These are phyloP conservation scores for Ogataea dorogensis DNA, from an alignment of 805 yeast genomes.

Conservation along the genomic window DNA sequence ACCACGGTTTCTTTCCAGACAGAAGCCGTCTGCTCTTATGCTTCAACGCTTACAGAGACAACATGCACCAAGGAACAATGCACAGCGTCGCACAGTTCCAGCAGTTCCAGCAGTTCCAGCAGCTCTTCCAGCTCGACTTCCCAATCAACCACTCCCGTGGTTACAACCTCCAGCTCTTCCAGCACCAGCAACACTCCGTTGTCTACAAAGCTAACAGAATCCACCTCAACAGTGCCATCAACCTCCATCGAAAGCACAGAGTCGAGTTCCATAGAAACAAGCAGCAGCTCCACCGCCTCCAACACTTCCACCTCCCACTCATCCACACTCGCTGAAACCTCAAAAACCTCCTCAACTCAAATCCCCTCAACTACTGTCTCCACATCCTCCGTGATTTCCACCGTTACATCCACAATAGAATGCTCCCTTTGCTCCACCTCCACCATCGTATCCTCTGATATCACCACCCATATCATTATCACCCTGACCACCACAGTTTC, in stretches of 20 bases:
- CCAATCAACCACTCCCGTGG: conserved; percentile 2
- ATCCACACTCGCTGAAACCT: conserved; percentile 3
- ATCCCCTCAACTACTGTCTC: conserved; percentile 1
- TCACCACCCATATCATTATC: conserved; percentile 1
- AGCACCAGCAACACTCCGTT: conserved; percentile 2
- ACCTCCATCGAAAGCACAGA: no score
- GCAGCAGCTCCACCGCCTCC: conserved; percentile 2
- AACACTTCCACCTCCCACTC: conserved; percentile 5
- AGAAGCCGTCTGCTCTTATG: conserved; percentile 2
- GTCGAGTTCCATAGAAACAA: no score
- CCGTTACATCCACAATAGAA: neutral
- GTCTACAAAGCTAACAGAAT: no score
- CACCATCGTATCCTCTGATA: conserved; percentile 1
- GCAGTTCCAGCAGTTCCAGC: conserved; percentile 2
- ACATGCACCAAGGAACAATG: conserved; percentile 10
- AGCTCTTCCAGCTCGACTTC: conserved; percentile 1
- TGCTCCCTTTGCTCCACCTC: conserved; percentile 4
- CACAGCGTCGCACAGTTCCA: conserved; percentile 4
- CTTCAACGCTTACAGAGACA: conserved; percentile 6
- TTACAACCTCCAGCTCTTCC: conserved; percentile 1
- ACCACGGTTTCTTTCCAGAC: conserved; percentile 3
- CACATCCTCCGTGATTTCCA: conserved; percentile 3
- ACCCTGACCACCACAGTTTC: conserved; percentile 5
- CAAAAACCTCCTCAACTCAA: no score
- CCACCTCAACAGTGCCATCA: no score